These are phyloP conservation scores for Pleurotus eryngii DNA, from an alignment of 768 basidiomycete genomes.

Conservation along the genomic window DNA sequence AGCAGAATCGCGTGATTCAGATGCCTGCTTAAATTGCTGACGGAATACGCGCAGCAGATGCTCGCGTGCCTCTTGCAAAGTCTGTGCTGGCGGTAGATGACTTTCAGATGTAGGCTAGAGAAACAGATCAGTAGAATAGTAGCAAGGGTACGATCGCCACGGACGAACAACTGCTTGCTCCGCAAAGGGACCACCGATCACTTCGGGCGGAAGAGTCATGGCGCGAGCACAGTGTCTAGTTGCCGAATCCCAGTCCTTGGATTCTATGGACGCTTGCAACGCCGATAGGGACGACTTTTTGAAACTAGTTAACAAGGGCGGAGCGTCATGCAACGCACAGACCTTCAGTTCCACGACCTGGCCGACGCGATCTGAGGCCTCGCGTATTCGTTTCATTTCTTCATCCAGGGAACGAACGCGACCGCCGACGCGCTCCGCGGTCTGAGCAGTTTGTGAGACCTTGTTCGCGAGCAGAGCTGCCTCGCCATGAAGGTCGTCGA, in stretches of 20 bases:
- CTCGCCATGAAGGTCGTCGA: constrained; percentile 62
- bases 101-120: constrained; percentile 85
- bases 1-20: constrained; percentile 75
- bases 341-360: constrained; percentile 97
- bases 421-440: constrained; percentile 87
- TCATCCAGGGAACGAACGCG: constrained; percentile 86
- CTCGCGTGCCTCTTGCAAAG: constrained; percentile 71
- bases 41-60: constrained; percentile 75
- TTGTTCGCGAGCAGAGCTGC: constrained; percentile 50
- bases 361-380: constrained; percentile 87
- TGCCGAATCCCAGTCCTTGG: constrained; percentile 94
- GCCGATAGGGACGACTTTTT: constrained; percentile 36
- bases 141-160: not conserved
- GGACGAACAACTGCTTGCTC: constrained; percentile 80
- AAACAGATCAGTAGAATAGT: not conserved
- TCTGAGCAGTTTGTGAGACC: constrained; percentile 72
- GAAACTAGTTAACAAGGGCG: constrained; percentile 1
- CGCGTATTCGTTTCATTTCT: constrained; percentile 87
- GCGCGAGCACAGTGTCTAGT: constrained; percentile 88
- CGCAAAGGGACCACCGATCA: constrained; percentile 83
- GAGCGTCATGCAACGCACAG: constrained; percentile 9
- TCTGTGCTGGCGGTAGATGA: constrained; percentile 82
- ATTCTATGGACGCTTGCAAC: constrained; percentile 73
- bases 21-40: constrained; percentile 79
- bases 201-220: constrained; percentile 76